Conservation (phyloP, 2,329 filamentous ascomycete species). For the Leptographium lundbergii region DNA sequence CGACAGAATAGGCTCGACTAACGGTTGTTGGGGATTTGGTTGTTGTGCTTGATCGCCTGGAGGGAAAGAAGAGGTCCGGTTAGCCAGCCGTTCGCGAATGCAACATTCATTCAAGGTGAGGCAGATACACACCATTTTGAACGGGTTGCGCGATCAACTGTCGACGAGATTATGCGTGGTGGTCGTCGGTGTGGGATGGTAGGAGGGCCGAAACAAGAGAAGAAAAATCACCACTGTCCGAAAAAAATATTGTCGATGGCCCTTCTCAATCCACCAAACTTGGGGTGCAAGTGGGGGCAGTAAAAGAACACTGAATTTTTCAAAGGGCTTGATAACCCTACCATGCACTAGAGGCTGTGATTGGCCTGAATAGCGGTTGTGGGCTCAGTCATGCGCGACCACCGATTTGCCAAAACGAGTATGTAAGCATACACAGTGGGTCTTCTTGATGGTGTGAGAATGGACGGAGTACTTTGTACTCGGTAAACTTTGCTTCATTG, state of each 20-base stretch:
- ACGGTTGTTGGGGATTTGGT: constrained; percentile 96
- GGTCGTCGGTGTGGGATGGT: background rate
- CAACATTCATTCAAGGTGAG: background rate
- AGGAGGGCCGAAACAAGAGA: constrained; percentile 5
- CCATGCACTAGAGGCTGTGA: too few relatives aligned
- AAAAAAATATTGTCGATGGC: constrained; percentile 3
- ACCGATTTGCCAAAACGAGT: too few relatives aligned
- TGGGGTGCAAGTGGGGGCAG: background rate
- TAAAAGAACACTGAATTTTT: constrained; percentile 18
- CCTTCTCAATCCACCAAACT: background rate
- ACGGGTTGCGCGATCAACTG: background rate
- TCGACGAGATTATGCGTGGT: background rate
- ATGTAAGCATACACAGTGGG: background rate
- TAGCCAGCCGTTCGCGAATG: background rate
- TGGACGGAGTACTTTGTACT: too few relatives aligned
- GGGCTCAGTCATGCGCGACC: too few relatives aligned
- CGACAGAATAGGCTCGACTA: constrained; percentile 29
- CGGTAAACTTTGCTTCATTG: too few relatives aligned
- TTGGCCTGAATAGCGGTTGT: background rate
- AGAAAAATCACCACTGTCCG: constrained; percentile 2
- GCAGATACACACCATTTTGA: background rate
- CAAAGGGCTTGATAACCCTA: constrained; percentile 33
- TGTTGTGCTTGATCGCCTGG: constrained; percentile 99
- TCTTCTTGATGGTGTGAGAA: too few relatives aligned
- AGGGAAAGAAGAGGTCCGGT: constrained; percentile 12